Evolutionary conservation across 2,329 filamentous ascomycete species (phyloP).

Genomic region (Colletotrichum truncatum): DNA sequence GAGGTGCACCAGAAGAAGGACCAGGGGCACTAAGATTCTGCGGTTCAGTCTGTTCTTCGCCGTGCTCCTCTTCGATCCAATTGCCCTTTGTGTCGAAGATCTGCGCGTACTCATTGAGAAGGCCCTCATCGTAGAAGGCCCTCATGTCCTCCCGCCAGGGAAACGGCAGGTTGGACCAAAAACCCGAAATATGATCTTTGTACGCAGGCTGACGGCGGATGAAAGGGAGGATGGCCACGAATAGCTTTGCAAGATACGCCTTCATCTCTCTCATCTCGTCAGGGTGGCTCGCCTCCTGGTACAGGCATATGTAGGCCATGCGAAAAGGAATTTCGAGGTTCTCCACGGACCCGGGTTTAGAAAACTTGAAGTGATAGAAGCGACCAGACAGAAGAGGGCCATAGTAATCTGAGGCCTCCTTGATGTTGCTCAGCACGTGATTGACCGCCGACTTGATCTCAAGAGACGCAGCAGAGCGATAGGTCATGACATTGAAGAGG

Average conservation of each 20-base stretch:
- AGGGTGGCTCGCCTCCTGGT: constrained; percentile 5
- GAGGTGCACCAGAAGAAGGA: neutral
- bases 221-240: constrained; percentile 18
- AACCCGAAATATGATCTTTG: neutral
- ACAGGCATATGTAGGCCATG: constrained; percentile 10
- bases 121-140: constrained; percentile 12
- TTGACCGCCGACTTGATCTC: constrained; percentile 36
- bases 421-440: constrained; percentile 10
- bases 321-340: constrained; percentile 22
- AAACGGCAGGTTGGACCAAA: constrained; percentile 21
- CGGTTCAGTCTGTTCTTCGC: neutral
- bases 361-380: constrained; percentile 23
- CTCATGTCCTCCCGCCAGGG: constrained; percentile 28
- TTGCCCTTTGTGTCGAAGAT: constrained; percentile 3
- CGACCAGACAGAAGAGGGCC: neutral
- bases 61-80: constrained; percentile 3
- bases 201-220: constrained; percentile 14
- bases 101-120: constrained; percentile 8
- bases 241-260: constrained; percentile 10
- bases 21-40: neutral
- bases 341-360: neutral
- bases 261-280: constrained; percentile 21
- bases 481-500: constrained; percentile 43
- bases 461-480: constrained; percentile 41
- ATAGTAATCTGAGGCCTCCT: neutral